phyloP scores from a whole-genome alignment of 2,329 filamentous ascomycete genomes.

The Cryoendolithus antarcticus region DNA sequence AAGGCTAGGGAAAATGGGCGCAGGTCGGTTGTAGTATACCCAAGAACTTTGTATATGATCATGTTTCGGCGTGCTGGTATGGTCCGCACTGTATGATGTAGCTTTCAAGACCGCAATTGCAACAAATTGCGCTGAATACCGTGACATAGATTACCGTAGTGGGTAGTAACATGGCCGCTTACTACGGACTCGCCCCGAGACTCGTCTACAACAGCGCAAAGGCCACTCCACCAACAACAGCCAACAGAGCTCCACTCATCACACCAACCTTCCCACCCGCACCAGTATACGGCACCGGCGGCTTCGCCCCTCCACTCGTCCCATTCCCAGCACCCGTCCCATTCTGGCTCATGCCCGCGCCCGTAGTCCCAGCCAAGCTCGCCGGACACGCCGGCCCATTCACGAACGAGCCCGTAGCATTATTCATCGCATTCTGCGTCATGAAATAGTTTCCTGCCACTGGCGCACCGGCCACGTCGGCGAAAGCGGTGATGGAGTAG shows the following conservation, averaged over 20 bases:
- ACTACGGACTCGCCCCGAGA: too few relatives aligned
- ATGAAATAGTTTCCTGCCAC: slow-evolving; percentile 18
- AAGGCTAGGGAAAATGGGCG: too few relatives aligned
- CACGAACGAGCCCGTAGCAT: slow-evolving; percentile 5
- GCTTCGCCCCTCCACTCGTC: slow-evolving; percentile 17
- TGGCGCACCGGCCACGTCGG: slow-evolving; percentile 10
- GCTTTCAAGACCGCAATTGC: too few relatives aligned
- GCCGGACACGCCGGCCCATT: slow-evolving; percentile 9
- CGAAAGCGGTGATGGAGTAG: slow-evolving; percentile 13
- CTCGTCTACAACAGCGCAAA: slow-evolving; percentile 1
- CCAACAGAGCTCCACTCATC: slow-evolving; percentile 1
- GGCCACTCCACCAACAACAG: background rate
- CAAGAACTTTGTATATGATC: too few relatives aligned
- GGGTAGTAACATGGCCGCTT: too few relatives aligned
- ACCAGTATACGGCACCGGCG: slow-evolving; percentile 17
- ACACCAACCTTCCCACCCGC: slow-evolving; percentile 2
- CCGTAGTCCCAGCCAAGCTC: background rate
- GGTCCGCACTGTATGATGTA: too few relatives aligned
- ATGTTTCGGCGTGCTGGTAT: too few relatives aligned
- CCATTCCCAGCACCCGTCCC: background rate
- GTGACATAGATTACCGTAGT: too few relatives aligned
- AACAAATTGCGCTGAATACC: too few relatives aligned
- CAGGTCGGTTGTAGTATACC: too few relatives aligned
- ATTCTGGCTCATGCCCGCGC: too few relatives aligned
- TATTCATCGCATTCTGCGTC: slow-evolving; percentile 12